Base-by-base conservation (phyloP, 352 stramenopile species). In the Phytophthora hybrid region DNA sequence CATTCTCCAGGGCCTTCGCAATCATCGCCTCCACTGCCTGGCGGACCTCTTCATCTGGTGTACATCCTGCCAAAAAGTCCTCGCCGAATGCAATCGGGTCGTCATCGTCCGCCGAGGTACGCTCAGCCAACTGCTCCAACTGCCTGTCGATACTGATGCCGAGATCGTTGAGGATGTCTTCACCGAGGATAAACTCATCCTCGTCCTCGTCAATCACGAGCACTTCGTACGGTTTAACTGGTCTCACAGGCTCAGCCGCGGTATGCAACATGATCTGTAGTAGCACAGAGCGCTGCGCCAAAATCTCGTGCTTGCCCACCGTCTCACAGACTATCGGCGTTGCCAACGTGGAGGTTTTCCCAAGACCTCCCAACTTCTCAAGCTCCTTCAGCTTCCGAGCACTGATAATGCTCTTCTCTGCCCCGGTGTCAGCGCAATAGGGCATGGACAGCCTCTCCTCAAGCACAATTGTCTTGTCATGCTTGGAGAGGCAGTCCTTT, bases 321-420 rank as follows among this genome's bases (percentile, higher is more conserved):
- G 47, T 66, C 49, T 66, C n/a, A 10, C 60, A 69, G 4, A 56
- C 39, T 31, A 69, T 70, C 9, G 63, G 55, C 8, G 13, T 46
- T 11, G 8, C 41, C 37, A 66, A 37, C 13, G 1, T 46, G 47
- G 65, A 56, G 23, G 55, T 71, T 64, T 71, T 51, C 44, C 21
- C 46, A 52, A 59, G 11, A 60, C 63, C 46, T 60, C 65, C 34
- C 34, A 57, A 66, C 51, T 66, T 21, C 32, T 57, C n/a, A 46
- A 73, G 52, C 58, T 60, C 53, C 9, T 54, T 55, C 39, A 73
- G 51, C 11, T 63, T 73, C 1, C 39, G 37, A 74, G 59, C 54
- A 60, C 66, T 74, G 11, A 68, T 74, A 18, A 69, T 56, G 44
- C 59, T 69, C 46, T 57, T 74, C 10, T 55, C 54, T n/a, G 67